A percentile compares a stretch with the other conserved stretches of the same genome.
Conservation (phyloP, 148 eudicot genomes). For the Amaranthus cruentus region DNA sequence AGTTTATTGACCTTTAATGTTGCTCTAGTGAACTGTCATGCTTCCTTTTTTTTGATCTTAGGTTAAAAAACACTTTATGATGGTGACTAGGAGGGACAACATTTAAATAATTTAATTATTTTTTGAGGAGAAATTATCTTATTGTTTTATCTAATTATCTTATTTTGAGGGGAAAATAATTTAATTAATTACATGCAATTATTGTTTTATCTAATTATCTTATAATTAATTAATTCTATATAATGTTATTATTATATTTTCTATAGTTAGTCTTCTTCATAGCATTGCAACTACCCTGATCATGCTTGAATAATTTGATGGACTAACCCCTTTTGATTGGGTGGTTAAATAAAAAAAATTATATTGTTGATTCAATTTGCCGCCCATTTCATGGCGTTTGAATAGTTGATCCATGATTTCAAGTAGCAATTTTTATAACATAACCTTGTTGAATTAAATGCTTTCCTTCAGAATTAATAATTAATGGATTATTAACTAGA, state of each 20-base stretch:
- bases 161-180: too few relatives aligned
- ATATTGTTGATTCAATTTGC: conserved; percentile 11
- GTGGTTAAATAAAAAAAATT: conserved; percentile 11
- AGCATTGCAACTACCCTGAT: conserved; percentile 10
- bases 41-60: conserved; percentile 17
- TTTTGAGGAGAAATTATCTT: too few relatives aligned
- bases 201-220: neutral
- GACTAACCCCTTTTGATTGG: conserved; percentile 12
- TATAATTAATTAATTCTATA: neutral
- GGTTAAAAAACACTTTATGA: conserved; percentile 18
- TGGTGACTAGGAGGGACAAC: conserved; percentile 12
- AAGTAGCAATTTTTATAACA: neutral
- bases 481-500: too few relatives aligned
- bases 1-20: conserved; percentile 24
- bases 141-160: too few relatives aligned
- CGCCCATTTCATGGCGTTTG: neutral
- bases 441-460: conserved; percentile 20
- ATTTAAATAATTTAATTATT: neutral
- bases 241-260: neutral
- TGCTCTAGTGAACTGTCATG: conserved; percentile 26
- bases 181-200: neutral
- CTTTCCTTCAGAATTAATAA: neutral
- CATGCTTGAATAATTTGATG: conserved; percentile 18
- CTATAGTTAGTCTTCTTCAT: conserved; percentile 4
- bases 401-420: neutral